These are phyloP conservation scores for Ascobolus immersus DNA, from an alignment of 495 filamentous ascomycete genomes.

Conservation along the genomic window DNA sequence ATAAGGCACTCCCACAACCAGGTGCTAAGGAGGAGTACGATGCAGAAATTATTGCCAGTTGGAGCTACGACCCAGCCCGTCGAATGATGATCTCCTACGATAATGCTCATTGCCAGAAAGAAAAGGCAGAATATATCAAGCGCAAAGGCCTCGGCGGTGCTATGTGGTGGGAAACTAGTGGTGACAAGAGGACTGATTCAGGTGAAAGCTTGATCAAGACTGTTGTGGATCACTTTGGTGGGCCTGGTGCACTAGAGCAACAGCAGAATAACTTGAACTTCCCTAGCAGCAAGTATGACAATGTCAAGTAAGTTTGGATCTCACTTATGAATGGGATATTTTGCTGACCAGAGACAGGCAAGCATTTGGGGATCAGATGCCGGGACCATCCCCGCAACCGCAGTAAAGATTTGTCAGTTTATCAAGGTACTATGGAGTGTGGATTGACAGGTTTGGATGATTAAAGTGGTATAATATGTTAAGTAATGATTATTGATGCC, in stretches of 20 bases:
- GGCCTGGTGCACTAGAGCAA: slow-evolving; percentile 26
- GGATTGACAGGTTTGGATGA: no score
- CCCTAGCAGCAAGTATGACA: slow-evolving; percentile 59
- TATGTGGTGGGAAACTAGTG: slow-evolving; percentile 80
- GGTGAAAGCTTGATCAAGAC: not conserved
- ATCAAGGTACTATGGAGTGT: no score
- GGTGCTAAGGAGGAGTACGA: slow-evolving; percentile 26
- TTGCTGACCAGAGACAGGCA: no score
- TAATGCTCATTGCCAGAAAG: slow-evolving; percentile 27
- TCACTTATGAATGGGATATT: no score
- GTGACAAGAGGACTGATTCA: slow-evolving; percentile 27
- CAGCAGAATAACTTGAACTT: slow-evolving; percentile 43
- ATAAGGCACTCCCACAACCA: slow-evolving; percentile 30
- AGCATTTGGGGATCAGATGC: no score
- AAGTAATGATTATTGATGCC: no score
- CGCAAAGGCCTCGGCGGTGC: slow-evolving; percentile 41
- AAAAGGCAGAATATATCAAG: slow-evolving; percentile 42
- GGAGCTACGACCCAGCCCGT: slow-evolving; percentile 34
- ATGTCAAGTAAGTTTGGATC: slow-evolving; percentile 34
- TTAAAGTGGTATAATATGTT: no score
- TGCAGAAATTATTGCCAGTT: slow-evolving; percentile 31
- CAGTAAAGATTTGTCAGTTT: no score
- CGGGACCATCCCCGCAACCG: no score
- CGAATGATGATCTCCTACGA: slow-evolving; percentile 57
- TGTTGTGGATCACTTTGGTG: slow-evolving; percentile 25